Evolutionary conservation across 2,329 filamentous ascomycete genomes (phyloP), one percentile per base, ranked within the genome.

Genomic region (Neonectria magnoliae): DNA sequence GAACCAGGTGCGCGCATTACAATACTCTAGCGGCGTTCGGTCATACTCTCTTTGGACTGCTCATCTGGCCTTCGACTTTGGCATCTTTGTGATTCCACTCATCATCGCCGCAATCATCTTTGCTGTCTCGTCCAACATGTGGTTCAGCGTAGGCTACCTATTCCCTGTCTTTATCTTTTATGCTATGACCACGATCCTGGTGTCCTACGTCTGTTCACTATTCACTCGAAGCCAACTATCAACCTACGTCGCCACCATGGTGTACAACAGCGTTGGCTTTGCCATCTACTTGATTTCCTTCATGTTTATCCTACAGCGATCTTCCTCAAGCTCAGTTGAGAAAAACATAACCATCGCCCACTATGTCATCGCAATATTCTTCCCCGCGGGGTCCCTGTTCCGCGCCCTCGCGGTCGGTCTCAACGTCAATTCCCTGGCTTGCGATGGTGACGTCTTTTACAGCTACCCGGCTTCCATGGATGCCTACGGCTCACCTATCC

Each of bases 1-100:
- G 9, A 84, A 89, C 54, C 91, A 93, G 68, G 93, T 98, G 25
- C 88, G 94, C 56, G 91, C 92, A 16, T 82, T 98, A 31, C 91
- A 98, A 77, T 98, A 97, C 79, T 97, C 93, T 59, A 98, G 97
- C 75, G 94, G 94, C 51, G 93, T 97, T 29, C 86, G 92, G 14
- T 90, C 92, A 0, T 82, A 92, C 10, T 93, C 94, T 1, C 82
- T 98, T 2, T 98, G 95, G 94, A 79, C 92, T 5, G 93, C 94
- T 1, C 97, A 98, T 75, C 83, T 91, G 1, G 74, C 84, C 0
- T 97, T 97, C 74, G 94, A 98, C 79, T 93, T 94, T 68, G 76
- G 87, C 45, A 89, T 96, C 60, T 90, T 29, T 29, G 27, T 29
- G 27, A 29, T 29, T 29, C 27, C 93, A 1, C 75, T 97, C 14